These are phyloP conservation scores for Eucalyptus sp. DNA, from an alignment of 345 rosid species.

Conservation along the genomic window DNA sequence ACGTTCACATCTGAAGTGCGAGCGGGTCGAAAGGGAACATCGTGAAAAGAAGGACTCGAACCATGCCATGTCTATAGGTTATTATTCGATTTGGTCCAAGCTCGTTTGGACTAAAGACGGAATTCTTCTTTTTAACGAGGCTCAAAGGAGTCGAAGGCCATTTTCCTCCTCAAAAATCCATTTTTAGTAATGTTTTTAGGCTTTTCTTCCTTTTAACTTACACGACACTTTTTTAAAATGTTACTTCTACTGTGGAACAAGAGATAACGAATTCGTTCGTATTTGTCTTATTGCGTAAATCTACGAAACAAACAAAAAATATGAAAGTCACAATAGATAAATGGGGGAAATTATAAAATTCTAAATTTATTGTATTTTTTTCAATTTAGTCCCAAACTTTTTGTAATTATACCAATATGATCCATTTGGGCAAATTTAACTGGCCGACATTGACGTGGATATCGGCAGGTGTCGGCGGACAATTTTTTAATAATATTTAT, in stretches of 20 bases:
- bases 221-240: not conserved
- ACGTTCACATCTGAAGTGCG: rapidly evolving
- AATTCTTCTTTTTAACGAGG: not conserved
- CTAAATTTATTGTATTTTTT: rapidly evolving
- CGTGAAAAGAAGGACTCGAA: too few species aligned
- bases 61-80: not conserved
- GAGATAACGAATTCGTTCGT: not conserved
- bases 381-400: rapidly evolving
- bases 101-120: not conserved
- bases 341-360: too few species aligned
- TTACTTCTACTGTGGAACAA: not conserved
- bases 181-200: not conserved
- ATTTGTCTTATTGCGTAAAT: not conserved
- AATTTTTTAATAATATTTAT: too few species aligned
- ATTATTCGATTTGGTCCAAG: not conserved
- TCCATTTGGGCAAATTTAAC: too few species aligned
- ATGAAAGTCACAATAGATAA: not conserved
- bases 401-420: too few species aligned
- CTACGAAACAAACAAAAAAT: not conserved
- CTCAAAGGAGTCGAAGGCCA: not conserved
- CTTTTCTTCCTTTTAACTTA: not conserved
- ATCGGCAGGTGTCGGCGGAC: too few species aligned
- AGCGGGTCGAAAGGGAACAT: rapidly evolving
- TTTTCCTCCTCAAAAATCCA: not conserved
- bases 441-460: too few species aligned